Evolutionary conservation across 2,329 filamentous ascomycete species (phyloP).

Genomic region (Talaromyces verruculosus): DNA sequence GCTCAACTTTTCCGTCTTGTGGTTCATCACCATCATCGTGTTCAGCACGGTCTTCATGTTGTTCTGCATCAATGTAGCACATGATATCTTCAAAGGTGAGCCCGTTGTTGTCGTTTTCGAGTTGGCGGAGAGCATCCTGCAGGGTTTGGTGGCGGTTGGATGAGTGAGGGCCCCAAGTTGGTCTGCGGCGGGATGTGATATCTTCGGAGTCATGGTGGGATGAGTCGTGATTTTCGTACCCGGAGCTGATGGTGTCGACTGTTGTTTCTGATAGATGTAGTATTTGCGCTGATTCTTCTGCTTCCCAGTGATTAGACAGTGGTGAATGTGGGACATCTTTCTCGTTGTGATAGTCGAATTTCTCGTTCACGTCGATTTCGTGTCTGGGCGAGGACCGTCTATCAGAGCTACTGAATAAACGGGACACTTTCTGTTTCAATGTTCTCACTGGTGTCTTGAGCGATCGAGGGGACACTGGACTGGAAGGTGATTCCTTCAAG

Average conservation of each 20-base stretch:
- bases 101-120: constrained; percentile 15
- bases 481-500: neutral
- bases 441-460: constrained; percentile 11
- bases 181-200: neutral
- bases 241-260: neutral
- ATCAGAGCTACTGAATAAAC: constrained; percentile 13
- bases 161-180: constrained; percentile 13
- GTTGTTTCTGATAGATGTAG: neutral
- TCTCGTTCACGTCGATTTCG: neutral
- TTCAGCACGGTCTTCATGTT: neutral
- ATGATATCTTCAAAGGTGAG: constrained; percentile 15
- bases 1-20: neutral
- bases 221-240: neutral
- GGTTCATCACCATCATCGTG: neutral
- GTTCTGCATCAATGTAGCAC: constrained; percentile 1
- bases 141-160: constrained; percentile 20
- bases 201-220: neutral
- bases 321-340: neutral
- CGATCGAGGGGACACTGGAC: neutral
- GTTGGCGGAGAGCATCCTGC: constrained; percentile 18
- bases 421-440: constrained; percentile 19
- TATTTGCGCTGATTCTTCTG: neutral
- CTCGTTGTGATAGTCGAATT: neutral
- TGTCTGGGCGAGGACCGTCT: neutral
- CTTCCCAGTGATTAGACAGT: neutral